Percentiles rank a stretch among this genome's conserved stretches.
Evolutionary conservation across 176 grass and related monocot species (phyloP).

Genomic region (Triticum turgidum): DNA sequence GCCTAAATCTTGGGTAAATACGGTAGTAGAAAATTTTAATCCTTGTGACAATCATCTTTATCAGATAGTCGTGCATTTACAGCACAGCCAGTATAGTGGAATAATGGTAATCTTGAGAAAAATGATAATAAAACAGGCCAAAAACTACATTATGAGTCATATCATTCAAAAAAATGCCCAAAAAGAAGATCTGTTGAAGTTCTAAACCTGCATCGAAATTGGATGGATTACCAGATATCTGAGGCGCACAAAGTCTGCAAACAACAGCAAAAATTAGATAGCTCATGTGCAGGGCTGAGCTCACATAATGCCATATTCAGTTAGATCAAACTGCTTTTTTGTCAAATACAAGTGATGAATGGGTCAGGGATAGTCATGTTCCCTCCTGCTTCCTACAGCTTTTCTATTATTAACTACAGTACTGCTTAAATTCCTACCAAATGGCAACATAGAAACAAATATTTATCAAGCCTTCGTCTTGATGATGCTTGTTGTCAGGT

Average conservation of each 20-base stretch:
- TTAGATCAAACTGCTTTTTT: not conserved
- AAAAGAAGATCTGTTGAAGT: not conserved
- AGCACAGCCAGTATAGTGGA: not conserved
- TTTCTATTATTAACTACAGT: not conserved
- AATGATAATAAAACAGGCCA: not conserved
- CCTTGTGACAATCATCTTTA: not conserved
- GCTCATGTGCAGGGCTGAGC: not conserved
- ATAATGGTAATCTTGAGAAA: not conserved
- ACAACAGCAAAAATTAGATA: not conserved
- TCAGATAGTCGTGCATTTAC: not conserved
- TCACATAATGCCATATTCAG: not conserved
- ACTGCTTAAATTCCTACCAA: not conserved
- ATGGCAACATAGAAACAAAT: not conserved
- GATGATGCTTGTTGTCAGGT: not conserved
- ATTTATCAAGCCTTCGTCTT: not conserved
- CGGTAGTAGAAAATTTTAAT: not conserved
- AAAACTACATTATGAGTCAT: not conserved
- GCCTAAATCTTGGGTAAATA: not conserved
- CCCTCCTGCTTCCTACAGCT: not conserved
- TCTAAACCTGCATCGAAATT: not conserved
- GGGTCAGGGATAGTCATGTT: not conserved
- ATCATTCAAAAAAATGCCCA: not conserved
- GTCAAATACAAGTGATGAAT: not conserved
- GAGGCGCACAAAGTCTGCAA: conserved; percentile 6
- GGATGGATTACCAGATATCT: not conserved